A percentile compares a stretch with the other conserved stretches of the same genome.
phyloP scores from a whole-genome alignment of 495 filamentous ascomycete species.

The Acidiella bohemica region DNA sequence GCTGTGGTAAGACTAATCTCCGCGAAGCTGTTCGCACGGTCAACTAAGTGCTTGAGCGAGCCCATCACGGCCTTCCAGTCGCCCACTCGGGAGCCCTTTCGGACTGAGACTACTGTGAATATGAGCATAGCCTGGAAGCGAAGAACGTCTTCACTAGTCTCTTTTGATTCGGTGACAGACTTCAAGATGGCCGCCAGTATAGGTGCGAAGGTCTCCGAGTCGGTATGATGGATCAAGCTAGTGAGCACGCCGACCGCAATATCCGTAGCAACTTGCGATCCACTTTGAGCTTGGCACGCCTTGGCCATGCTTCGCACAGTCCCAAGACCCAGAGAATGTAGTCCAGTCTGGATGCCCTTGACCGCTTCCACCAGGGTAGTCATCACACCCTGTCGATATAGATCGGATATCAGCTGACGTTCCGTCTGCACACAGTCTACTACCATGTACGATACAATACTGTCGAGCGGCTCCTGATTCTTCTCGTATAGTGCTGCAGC shows the following conservation, averaged over 20 bases:
- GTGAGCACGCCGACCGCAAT: conserved; percentile 62
- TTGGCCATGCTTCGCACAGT: conserved; percentile 50
- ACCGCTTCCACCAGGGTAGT: conserved; percentile 77
- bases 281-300: conserved; percentile 1
- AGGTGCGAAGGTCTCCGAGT: conserved; percentile 51
- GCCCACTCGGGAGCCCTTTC: conserved; percentile 60
- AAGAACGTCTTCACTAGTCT: background rate
- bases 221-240: conserved; percentile 70
- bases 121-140: conserved; percentile 46
- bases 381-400: conserved; percentile 80
- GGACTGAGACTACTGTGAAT: conserved; percentile 53
- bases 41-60: conserved; percentile 26
- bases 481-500: conserved; percentile 61
- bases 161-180: background rate
- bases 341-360: conserved; percentile 60
- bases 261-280: conserved; percentile 29
- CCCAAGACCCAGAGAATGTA: conserved; percentile 69
- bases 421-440: conserved; percentile 43
- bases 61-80: conserved; percentile 58
- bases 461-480: conserved; percentile 49
- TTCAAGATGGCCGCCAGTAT: conserved; percentile 29
- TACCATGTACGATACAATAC: conserved; percentile 54
- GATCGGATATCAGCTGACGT: conserved; percentile 26
- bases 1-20: conserved; percentile 5
- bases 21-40: background rate